A percentile compares a stretch with the other conserved stretches of the same genome.
Evolutionary conservation across 2,329 filamentous ascomycete species (phyloP).

Genomic region (Zymoseptoria brevis): DNA sequence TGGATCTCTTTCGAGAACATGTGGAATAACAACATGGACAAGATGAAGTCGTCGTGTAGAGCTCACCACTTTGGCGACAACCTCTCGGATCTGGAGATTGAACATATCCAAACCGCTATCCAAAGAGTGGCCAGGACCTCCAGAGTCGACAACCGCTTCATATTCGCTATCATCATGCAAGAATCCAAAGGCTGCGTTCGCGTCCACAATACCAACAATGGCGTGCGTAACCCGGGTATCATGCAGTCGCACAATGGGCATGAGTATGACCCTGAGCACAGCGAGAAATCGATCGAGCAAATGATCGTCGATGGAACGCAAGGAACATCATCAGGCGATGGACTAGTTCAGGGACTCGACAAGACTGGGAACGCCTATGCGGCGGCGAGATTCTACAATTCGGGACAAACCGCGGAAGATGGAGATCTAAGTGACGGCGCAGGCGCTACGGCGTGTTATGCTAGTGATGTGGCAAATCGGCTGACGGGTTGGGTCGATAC

Average conservation of each 20-base stretch:
- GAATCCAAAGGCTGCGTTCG: constrained; percentile 40
- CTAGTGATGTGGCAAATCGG: constrained; percentile 45
- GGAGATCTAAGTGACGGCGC: constrained; percentile 30
- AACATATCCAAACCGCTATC: constrained; percentile 34
- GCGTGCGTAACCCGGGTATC: constrained; percentile 39
- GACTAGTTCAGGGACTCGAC: constrained; percentile 34
- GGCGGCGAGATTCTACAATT: constrained; percentile 41
- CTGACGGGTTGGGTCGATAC: constrained; percentile 28
- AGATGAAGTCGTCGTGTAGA: constrained; percentile 2
- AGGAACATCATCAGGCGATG: constrained; percentile 37
- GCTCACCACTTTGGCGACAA: constrained; percentile 6
- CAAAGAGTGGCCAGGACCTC: constrained; percentile 26
- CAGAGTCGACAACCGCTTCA: constrained; percentile 34
- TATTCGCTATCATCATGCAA: constrained; percentile 39
- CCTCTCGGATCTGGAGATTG: constrained; percentile 27
- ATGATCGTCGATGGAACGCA: constrained; percentile 40
- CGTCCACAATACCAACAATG: constrained; percentile 33
- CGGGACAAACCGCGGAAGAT: constrained; percentile 2
- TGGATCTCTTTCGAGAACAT: constrained; percentile 22
- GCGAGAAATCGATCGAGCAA: constrained; percentile 19
- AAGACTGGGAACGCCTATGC: constrained; percentile 31
- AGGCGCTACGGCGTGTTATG: constrained; percentile 45
- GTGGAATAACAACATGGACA: constrained; percentile 21
- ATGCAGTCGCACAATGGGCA: constrained; percentile 40
- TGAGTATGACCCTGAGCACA: constrained; percentile 14